Percentiles rank a stretch among this genome's conserved stretches.
Conservation (phyloP, 345 rosid species). For the Gossypium anomalum region DNA sequence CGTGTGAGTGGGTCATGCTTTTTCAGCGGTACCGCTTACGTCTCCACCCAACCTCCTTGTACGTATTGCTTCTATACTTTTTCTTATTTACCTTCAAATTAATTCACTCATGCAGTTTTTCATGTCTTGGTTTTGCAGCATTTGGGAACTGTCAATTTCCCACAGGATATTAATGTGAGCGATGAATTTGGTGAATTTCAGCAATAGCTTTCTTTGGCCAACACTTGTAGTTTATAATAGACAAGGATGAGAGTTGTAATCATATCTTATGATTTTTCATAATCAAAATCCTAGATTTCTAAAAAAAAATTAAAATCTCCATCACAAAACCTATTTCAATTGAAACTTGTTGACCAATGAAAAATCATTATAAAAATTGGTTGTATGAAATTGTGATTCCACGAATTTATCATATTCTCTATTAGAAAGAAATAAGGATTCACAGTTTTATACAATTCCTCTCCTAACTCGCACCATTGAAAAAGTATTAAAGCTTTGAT, state of each 20-base stretch:
- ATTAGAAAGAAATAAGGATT: too few relatives aligned
- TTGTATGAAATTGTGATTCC: too few relatives aligned
- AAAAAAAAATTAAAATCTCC: too few relatives aligned
- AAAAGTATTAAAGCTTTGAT: too few relatives aligned
- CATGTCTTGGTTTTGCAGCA: slow-evolving; percentile 28
- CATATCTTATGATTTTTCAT: neutral
- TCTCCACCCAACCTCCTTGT: slow-evolving; percentile 74
- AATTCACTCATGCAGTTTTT: neutral
- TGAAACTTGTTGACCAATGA: too few relatives aligned
- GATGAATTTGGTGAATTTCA: slow-evolving; percentile 5
- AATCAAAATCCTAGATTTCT: too few relatives aligned
- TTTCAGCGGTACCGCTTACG: slow-evolving; percentile 66
- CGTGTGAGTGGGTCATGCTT: slow-evolving; percentile 63
- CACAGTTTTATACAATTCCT: rapidly evolving
- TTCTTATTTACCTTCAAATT: neutral
- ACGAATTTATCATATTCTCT: too few relatives aligned
- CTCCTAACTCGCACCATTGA: too few relatives aligned
- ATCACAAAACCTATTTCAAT: too few relatives aligned
- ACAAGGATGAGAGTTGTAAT: neutral
- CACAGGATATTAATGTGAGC: slow-evolving; percentile 28
- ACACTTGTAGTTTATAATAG: neutral
- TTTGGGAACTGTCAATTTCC: slow-evolving; percentile 53
- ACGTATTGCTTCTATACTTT: slow-evolving; percentile 32
- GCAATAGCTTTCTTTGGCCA: neutral
- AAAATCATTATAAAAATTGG: too few relatives aligned